Percentiles rank a stretch among this genome's conserved stretches.
phyloP scores from a whole-genome alignment of 306 rosid genomes.

The Medicago lupulina region DNA sequence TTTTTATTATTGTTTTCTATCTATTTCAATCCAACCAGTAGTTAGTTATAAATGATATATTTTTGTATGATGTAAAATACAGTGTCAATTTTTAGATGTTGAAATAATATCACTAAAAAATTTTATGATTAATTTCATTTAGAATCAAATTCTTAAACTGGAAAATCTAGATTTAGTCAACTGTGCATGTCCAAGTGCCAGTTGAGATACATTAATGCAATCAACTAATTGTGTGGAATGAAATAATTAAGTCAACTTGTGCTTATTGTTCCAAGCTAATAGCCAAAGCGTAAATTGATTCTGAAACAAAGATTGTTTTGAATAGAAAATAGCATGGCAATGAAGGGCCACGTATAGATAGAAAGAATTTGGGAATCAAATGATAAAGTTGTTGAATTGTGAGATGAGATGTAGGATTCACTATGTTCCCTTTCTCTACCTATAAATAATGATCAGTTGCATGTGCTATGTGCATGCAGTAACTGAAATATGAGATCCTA shows the following conservation, averaged over 20 bases:
- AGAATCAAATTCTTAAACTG: slow-evolving; percentile 35
- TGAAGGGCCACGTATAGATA: slow-evolving; percentile 21
- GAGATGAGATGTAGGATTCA: background rate
- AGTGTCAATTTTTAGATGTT: no score
- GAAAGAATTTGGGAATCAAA: slow-evolving; percentile 32
- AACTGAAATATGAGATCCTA: slow-evolving; percentile 1
- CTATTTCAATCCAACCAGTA: no score
- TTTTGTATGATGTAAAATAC: no score
- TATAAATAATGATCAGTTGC: slow-evolving; percentile 37
- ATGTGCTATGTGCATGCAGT: background rate
- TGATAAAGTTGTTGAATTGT: background rate
- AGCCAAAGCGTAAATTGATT: slow-evolving; percentile 24
- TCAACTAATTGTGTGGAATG: slow-evolving; percentile 18
- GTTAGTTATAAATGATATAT: no score
- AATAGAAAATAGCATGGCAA: slow-evolving; percentile 31
- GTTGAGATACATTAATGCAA: background rate
- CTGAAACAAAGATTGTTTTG: slow-evolving; percentile 10
- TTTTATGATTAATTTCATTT: background rate
- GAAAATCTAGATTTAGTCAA: slow-evolving; percentile 15
- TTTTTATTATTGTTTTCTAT: no score
- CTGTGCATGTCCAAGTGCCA: background rate
- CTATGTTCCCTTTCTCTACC: background rate
- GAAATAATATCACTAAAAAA: no score
- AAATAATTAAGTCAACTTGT: slow-evolving; percentile 28
- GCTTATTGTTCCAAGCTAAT: background rate